Evolutionary conservation across 495 filamentous ascomycete genomes (phyloP).

Genomic region (Tuber aestivum): DNA sequence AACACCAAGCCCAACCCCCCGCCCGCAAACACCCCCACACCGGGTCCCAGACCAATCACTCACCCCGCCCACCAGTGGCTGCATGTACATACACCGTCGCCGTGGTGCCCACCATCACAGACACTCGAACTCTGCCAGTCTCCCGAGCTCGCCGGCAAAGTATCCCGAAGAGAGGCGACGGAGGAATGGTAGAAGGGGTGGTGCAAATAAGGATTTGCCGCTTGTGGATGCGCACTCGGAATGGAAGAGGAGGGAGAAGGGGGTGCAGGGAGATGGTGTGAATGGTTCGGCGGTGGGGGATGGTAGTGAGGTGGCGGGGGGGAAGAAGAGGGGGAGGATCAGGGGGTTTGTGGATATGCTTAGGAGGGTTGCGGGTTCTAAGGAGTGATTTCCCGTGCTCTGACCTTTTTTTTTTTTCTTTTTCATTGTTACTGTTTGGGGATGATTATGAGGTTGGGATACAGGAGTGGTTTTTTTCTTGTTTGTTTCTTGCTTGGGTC

Average conservation of each 20-base stretch:
- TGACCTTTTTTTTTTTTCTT: neutral
- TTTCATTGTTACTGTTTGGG: constrained; percentile 4
- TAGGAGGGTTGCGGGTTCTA: constrained; percentile 8
- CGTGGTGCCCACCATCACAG: constrained; percentile 11
- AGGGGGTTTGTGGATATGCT: constrained; percentile 26
- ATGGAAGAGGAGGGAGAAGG: neutral
- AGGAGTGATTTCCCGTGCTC: constrained; percentile 7
- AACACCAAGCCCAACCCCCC: constrained; percentile 10
- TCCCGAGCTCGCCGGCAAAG: constrained; percentile 14
- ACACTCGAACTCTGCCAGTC: constrained; percentile 16
- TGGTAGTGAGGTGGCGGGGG: constrained; percentile 3
- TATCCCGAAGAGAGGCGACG: neutral
- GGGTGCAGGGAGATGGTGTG: neutral
- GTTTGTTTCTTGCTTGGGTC: neutral
- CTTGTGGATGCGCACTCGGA: neutral
- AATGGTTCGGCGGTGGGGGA: constrained; percentile 8
- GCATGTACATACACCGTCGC: constrained; percentile 16
- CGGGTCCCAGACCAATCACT: constrained; percentile 10
- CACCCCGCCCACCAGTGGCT: constrained; percentile 23
- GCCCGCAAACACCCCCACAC: constrained; percentile 8
- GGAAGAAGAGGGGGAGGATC: constrained; percentile 28
- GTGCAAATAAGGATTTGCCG: neutral
- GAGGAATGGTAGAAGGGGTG: neutral
- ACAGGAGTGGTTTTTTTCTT: neutral
- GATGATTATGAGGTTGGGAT: constrained; percentile 4